Conservation (phyloP, 1,284 basidiomycete species). For the Pseudozyma sp. region DNA sequence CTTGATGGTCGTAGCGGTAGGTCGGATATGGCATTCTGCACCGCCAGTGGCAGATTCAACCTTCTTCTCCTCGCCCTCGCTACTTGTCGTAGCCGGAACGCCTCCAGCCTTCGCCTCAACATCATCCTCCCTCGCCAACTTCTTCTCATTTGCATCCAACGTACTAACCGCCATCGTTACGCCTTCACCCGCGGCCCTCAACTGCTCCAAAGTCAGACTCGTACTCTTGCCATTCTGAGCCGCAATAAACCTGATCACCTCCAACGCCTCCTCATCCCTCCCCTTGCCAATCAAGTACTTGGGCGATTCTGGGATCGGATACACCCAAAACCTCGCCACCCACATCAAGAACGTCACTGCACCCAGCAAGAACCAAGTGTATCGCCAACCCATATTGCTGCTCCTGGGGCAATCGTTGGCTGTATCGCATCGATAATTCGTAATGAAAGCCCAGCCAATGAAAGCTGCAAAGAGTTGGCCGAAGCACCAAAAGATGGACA, state of each 20-base stretch:
- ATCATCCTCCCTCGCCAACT: slow-evolving; percentile 32
- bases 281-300: slow-evolving; percentile 80
- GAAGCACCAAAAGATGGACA: slow-evolving; percentile 77
- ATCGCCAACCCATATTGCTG: slow-evolving; percentile 76
- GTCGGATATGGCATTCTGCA: slow-evolving; percentile 2
- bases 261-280: slow-evolving; percentile 78
- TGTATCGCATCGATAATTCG: slow-evolving; percentile 70
- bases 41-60: slow-evolving; percentile 9
- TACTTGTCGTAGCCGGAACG: slow-evolving; percentile 61
- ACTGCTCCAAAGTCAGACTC: slow-evolving; percentile 52
- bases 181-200: slow-evolving; percentile 54
- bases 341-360: slow-evolving; percentile 63
- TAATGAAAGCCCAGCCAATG: slow-evolving; percentile 71
- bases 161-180: slow-evolving; percentile 43
- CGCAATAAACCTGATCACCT: slow-evolving; percentile 78
- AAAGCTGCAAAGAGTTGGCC: slow-evolving; percentile 72
- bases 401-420: slow-evolving; percentile 70
- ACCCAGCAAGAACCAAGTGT: slow-evolving; percentile 72
- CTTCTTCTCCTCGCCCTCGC: slow-evolving; percentile 71
- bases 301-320: slow-evolving; percentile 75
- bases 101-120: slow-evolving; percentile 21
- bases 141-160: slow-evolving; percentile 71
- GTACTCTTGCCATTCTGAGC: slow-evolving; percentile 75
- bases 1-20: neutral
- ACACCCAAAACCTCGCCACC: slow-evolving; percentile 66